A percentile compares a stretch with the other conserved stretches of the same genome.
These are phyloP conservation scores for Starmerella roubikii DNA, from an alignment of 805 yeast genomes.

Conservation along the genomic window DNA sequence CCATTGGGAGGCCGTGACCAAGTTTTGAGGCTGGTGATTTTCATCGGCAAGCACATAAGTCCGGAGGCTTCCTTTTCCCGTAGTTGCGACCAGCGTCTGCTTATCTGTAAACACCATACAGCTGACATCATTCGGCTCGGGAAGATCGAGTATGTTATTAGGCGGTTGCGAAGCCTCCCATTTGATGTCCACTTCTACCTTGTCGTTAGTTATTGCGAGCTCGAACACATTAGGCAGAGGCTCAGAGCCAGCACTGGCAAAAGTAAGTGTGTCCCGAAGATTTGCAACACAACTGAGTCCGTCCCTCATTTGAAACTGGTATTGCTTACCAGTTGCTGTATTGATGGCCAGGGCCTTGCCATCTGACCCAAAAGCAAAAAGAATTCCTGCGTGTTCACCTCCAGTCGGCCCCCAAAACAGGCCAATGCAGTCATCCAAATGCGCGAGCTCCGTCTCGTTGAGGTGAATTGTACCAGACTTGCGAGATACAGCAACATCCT, in stretches of 20 bases:
- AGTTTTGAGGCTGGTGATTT: slow-evolving; percentile 47
- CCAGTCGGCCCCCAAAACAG: neutral
- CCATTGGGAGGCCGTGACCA: slow-evolving; percentile 40
- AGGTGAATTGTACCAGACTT: slow-evolving; percentile 18
- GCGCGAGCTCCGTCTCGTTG: neutral
- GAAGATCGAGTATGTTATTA: slow-evolving; percentile 59
- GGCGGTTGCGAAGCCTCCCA: slow-evolving; percentile 77
- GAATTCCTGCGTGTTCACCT: neutral
- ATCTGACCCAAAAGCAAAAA: slow-evolving; percentile 24
- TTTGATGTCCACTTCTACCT: slow-evolving; percentile 18
- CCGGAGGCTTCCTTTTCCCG: slow-evolving; percentile 65
- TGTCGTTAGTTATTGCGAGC: slow-evolving; percentile 23
- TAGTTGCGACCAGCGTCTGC: slow-evolving; percentile 48
- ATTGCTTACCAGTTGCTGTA: neutral
- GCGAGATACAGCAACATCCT: slow-evolving; percentile 20
- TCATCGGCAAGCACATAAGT: slow-evolving; percentile 29
- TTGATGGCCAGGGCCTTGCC: slow-evolving; percentile 24
- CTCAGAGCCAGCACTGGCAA: slow-evolving; percentile 82
- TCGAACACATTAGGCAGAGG: slow-evolving; percentile 42
- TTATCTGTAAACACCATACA: slow-evolving; percentile 37
- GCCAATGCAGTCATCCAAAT: neutral
- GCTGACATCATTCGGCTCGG: slow-evolving; percentile 72
- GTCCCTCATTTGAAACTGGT: slow-evolving; percentile 3
- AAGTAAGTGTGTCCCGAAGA: slow-evolving; percentile 39
- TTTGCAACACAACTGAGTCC: slow-evolving; percentile 7